These are phyloP conservation scores for Penicillium goetzii DNA, from an alignment of 495 filamentous ascomycete species.

Conservation along the genomic window DNA sequence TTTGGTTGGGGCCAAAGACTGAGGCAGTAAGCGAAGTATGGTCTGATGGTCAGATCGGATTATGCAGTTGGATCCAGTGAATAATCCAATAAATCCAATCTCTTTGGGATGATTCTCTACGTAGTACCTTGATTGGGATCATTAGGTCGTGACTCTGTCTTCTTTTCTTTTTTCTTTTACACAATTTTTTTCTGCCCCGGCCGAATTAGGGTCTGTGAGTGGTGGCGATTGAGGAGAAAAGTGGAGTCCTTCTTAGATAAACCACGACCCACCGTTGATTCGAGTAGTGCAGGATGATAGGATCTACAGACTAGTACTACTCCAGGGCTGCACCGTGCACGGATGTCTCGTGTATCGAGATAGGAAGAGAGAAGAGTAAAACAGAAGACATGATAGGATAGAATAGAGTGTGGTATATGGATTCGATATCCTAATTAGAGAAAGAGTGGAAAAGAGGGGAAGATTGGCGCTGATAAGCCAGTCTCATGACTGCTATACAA, in stretches of 20 bases:
- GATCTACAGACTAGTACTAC: conserved; percentile 1
- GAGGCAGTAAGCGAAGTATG: conserved; percentile 8
- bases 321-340: not conserved
- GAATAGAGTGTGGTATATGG: not conserved
- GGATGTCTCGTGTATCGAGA: not conserved
- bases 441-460: not conserved
- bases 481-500: not conserved
- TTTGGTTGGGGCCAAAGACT: conserved; percentile 5
- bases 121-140: conserved; percentile 7
- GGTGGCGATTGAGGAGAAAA: conserved; percentile 4
- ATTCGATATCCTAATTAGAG: not conserved
- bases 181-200: conserved; percentile 13
- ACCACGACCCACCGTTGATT: conserved; percentile 6
- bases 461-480: not conserved
- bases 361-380: not conserved
- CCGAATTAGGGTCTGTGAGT: conserved; percentile 14
- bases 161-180: conserved; percentile 14
- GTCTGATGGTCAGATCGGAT: conserved; percentile 14
- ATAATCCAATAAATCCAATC: not conserved
- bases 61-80: too few relatives aligned
- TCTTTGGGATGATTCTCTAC: not conserved
- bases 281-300: not conserved
- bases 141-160: conserved; percentile 12
- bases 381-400: not conserved
- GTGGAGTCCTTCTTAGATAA: conserved; percentile 15